phyloP scores from a whole-genome alignment of 2,329 filamentous ascomycete genomes.

The Amauroascus niger region DNA sequence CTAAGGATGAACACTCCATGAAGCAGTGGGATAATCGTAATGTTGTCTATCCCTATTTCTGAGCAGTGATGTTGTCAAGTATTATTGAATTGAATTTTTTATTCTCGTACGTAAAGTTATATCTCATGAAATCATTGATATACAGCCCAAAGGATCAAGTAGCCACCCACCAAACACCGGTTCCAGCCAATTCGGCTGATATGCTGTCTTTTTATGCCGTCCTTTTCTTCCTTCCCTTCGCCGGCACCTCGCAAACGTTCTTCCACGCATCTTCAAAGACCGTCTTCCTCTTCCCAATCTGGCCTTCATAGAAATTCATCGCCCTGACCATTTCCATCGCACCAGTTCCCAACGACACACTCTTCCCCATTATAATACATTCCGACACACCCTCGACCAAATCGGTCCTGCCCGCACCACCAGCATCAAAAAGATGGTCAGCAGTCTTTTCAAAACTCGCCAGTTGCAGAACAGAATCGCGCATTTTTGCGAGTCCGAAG shows the following conservation, averaged over 20 bases:
- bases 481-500: conserved; percentile 92
- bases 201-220: background rate
- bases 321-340: conserved; percentile 79
- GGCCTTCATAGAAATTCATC: conserved; percentile 55
- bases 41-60: background rate
- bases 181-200: background rate
- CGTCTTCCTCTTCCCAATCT: conserved; percentile 49
- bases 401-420: conserved; percentile 83
- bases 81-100: background rate
- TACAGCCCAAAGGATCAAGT: background rate
- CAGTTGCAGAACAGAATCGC: conserved; percentile 84
- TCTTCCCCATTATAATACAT: conserved; percentile 97
- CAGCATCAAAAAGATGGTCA: conserved; percentile 92
- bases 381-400: conserved; percentile 87
- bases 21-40: too few relatives aligned
- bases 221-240: background rate
- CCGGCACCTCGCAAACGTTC: conserved; percentile 16
- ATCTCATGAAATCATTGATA: background rate
- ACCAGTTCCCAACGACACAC: conserved; percentile 81
- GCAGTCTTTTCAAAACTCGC: conserved; percentile 97
- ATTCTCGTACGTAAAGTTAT: background rate
- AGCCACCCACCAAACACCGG: background rate
- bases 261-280: conserved; percentile 57
- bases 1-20: too few relatives aligned
- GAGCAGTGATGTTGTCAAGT: background rate